Evolutionary conservation across 257 asterid species (phyloP).

Genomic region (Solanum ossicruentum): DNA sequence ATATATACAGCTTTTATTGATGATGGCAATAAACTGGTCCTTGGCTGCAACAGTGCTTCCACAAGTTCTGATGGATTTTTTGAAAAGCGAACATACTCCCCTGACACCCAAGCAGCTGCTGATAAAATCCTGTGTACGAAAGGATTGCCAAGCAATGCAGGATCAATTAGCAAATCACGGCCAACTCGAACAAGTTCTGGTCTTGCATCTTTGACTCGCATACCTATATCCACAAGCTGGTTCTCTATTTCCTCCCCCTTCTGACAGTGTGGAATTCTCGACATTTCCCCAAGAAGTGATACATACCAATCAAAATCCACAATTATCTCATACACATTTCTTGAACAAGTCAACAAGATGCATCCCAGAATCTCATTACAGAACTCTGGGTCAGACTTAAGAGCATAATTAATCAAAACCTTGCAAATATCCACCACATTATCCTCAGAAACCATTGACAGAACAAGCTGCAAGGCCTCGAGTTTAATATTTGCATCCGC

Average conservation of each 20-base stretch:
- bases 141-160: slow-evolving; percentile 83
- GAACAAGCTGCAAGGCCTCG: slow-evolving; percentile 78
- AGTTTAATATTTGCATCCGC: slow-evolving; percentile 61
- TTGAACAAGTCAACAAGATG: slow-evolving; percentile 55
- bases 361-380: slow-evolving; percentile 81
- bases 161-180: slow-evolving; percentile 83
- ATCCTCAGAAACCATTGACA: slow-evolving; percentile 85
- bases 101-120: slow-evolving; percentile 88
- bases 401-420: slow-evolving; percentile 72
- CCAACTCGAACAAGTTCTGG: slow-evolving; percentile 66
- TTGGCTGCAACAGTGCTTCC: slow-evolving; percentile 88
- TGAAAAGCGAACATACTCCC: slow-evolving; percentile 79
- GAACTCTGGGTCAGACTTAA: slow-evolving; percentile 80
- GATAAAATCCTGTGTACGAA: slow-evolving; percentile 56
- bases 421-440: slow-evolving; percentile 69
- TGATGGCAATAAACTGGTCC: slow-evolving; percentile 64
- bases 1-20: slow-evolving; percentile 67
- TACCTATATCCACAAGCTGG: slow-evolving; percentile 83
- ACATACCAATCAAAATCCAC: slow-evolving; percentile 91
- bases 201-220: slow-evolving; percentile 95
- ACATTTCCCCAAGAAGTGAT: slow-evolving; percentile 78
- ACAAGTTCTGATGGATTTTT: slow-evolving; percentile 72
- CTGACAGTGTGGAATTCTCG: slow-evolving; percentile 79
- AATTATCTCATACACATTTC: slow-evolving; percentile 62
- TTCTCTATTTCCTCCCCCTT: slow-evolving; percentile 66